These are phyloP conservation scores for Lactarius indigo DNA, from an alignment of 768 basidiomycete species.

Conservation along the genomic window DNA sequence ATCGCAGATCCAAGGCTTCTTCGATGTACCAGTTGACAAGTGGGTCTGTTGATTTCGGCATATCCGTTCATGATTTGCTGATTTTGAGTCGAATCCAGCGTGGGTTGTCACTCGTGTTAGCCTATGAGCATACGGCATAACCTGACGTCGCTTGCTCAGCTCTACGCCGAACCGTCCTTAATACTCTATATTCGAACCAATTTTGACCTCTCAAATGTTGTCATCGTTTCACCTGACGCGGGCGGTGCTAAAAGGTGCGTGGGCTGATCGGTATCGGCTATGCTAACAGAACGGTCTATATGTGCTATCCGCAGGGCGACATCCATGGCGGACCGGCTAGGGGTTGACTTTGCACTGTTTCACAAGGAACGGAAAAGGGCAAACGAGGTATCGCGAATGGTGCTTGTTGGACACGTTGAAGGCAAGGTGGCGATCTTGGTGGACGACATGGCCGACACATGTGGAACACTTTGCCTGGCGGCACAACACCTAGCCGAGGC, in stretches of 20 bases:
- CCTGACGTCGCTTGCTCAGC: slow-evolving; percentile 40
- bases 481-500: slow-evolving; percentile 86
- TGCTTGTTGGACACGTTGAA: slow-evolving; percentile 90
- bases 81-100: slow-evolving; percentile 34
- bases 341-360: slow-evolving; percentile 97
- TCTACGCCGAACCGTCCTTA: slow-evolving; percentile 94
- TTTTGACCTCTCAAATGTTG: slow-evolving; percentile 78
- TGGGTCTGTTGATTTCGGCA: slow-evolving; percentile 44
- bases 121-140: slow-evolving; percentile 25
- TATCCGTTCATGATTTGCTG: slow-evolving; percentile 11
- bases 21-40: slow-evolving; percentile 99
- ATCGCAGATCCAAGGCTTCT: slow-evolving; percentile 99
- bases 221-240: slow-evolving; percentile 97
- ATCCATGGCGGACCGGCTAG: slow-evolving; percentile 92
- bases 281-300: background rate
- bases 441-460: slow-evolving; percentile 99
- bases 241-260: slow-evolving; percentile 93
- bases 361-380: slow-evolving; percentile 99
- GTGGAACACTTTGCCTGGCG: slow-evolving; percentile 90
- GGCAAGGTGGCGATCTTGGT: slow-evolving; percentile 93
- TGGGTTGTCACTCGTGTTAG: slow-evolving; percentile 37
- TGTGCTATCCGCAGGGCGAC: slow-evolving; percentile 63
- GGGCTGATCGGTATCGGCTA: background rate
- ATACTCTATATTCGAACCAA: slow-evolving; percentile 92
- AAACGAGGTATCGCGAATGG: slow-evolving; percentile 92